A percentile compares a stretch with the other conserved stretches of the same genome.
Conservation (phyloP, 441 rosid species). For the Croton setiger region DNA sequence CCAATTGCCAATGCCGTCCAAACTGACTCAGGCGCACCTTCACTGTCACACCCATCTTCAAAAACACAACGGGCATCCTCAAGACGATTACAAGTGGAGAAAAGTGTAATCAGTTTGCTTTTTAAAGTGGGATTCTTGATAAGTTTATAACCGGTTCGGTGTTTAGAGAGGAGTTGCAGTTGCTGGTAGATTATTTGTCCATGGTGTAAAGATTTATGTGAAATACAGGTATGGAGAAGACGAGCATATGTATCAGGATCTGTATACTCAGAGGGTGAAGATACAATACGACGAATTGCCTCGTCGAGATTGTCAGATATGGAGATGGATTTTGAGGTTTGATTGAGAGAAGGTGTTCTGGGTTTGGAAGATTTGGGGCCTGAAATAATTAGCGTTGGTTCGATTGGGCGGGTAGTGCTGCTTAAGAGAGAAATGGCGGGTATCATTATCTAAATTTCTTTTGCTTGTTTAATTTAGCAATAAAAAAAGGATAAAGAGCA, state of each 20-base stretch:
- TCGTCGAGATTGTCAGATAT: slow-evolving; percentile 29
- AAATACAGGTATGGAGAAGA: slow-evolving; percentile 39
- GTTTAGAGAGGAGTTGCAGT: slow-evolving; percentile 15
- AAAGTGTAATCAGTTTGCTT: slow-evolving; percentile 43
- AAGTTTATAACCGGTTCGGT: slow-evolving; percentile 14
- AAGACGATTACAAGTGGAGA: slow-evolving; percentile 36
- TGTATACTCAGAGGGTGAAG: slow-evolving; percentile 24
- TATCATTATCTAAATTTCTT: slow-evolving; percentile 7
- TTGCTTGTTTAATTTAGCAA: too few relatives aligned
- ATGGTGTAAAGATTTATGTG: slow-evolving; percentile 36
- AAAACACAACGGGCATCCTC: slow-evolving; percentile 37
- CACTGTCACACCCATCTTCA: slow-evolving; percentile 20
- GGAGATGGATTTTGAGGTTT: slow-evolving; percentile 24
- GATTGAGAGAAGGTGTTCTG: slow-evolving; percentile 11
- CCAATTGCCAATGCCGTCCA: slow-evolving; percentile 52
- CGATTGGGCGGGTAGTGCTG: slow-evolving; percentile 3
- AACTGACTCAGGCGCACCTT: slow-evolving; percentile 26
- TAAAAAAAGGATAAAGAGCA: too few relatives aligned
- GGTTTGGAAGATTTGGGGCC: slow-evolving; percentile 14
- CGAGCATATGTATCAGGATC: slow-evolving; percentile 24
- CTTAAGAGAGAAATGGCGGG: slow-evolving; percentile 11
- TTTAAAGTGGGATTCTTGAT: slow-evolving; percentile 28
- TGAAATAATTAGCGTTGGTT: slow-evolving; percentile 11
- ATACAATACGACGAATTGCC: slow-evolving; percentile 29
- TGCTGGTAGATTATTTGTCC: slow-evolving; percentile 31